Base-by-base conservation (phyloP, 148 eudicot species). In the Linanthus parryae region DNA sequence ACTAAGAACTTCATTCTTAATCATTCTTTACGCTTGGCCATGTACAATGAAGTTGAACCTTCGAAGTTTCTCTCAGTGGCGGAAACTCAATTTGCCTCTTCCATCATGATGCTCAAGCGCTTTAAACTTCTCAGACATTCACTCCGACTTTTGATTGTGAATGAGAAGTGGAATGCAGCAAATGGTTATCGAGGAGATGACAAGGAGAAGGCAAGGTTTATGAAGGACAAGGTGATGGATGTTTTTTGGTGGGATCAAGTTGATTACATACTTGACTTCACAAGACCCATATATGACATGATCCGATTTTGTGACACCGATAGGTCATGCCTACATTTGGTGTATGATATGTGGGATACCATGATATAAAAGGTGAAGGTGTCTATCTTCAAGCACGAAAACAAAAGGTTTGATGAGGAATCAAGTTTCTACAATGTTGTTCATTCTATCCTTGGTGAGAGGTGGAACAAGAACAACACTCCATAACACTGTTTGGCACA, bases 1-100 rank as follows among this genome's bases (percentile, higher is more conserved):
- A 55, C 38, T 8, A 26, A 40, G 31, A 40, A 55, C 30, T 55
- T 19, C 14, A 39, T 55, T 14, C 15, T 40, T 31, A 55, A 37
- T 13, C 48, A 55, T 37, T 15, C 12, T 11, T 5, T 31, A 5
- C 7, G 7, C 11, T 31, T 31, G 35, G 35, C 35, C 7, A 31
- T 31, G 11, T 31, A 31, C 11, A 31, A 31, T 5, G 35, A 31
- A 11, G 5, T 31, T 11, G 35, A 5, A 5, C 7, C 35, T 31
- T 31, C 11, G 35, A 31, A 31, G 35, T 11, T 31, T 31, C 11
- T 31, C 5, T 31, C 35, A 11, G 5, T 31, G 5, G 35, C 35
- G 5, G 35, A 31, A 31, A 31, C 11, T 31, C 5, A 31, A 31
- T 31, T 31, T 31, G 5, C 35, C 5, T 31, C 35, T 5, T 31